Conservation (phyloP, 164 flowering plant genomes). For the Paratinospora sagittata region DNA sequence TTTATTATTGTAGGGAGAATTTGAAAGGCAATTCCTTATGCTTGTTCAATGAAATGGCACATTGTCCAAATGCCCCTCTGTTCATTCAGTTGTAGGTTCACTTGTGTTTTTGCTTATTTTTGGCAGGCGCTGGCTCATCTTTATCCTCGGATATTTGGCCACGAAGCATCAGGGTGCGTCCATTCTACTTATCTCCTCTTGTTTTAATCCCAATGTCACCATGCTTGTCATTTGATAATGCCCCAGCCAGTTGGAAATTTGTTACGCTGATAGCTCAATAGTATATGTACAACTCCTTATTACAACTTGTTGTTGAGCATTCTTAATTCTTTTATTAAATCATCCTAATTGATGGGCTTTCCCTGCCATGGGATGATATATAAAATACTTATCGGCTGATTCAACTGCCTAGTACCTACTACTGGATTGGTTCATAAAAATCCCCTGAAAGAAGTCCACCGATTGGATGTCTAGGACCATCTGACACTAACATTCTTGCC, state of each 20-base stretch:
- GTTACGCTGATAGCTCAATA: no score
- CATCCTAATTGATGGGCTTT: no score
- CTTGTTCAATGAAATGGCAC: not conserved
- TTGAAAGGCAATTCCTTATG: not conserved
- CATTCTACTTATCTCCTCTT: constrained; percentile 6
- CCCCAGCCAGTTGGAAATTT: not conserved
- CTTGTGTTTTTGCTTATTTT: constrained; percentile 1
- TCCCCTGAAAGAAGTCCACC: not conserved
- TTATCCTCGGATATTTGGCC: constrained; percentile 94
- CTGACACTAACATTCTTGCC: not conserved
- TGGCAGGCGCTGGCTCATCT: constrained; percentile 47
- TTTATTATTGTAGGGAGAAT: no score
- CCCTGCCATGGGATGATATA: not conserved
- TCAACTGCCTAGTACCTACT: not conserved
- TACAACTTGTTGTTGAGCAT: no score
- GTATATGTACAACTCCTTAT: no score
- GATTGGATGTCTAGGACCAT: not conserved
- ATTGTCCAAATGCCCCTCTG: constrained; percentile 5
- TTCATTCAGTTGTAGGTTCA: no score
- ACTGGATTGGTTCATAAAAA: not conserved
- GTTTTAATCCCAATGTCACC: not conserved
- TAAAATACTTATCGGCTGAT: not conserved
- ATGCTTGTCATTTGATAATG: not conserved
- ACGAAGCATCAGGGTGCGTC: constrained; percentile 91
- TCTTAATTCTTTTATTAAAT: no score